These are phyloP conservation scores for Tilletia setariae DNA, from an alignment of 1,284 basidiomycete species.

Conservation along the genomic window DNA sequence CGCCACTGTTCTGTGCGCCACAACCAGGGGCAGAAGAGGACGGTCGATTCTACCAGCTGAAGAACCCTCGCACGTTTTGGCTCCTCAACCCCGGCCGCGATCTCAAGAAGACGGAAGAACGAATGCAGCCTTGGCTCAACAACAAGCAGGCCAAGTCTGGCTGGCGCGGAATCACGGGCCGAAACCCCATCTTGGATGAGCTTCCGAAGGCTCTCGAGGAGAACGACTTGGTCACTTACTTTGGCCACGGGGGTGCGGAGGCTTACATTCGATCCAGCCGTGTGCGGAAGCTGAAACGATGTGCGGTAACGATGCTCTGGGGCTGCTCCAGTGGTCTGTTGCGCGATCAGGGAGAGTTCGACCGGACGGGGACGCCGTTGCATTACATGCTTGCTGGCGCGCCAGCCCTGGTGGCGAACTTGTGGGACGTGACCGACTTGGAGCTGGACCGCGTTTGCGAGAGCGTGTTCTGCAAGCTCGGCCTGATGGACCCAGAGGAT, in stretches of 20 bases:
- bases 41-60: neutral
- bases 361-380: constrained; percentile 83
- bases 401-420: constrained; percentile 84
- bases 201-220: constrained; percentile 34
- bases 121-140: constrained; percentile 72
- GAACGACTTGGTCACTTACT: constrained; percentile 64
- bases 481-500: constrained; percentile 57
- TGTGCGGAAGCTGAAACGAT: constrained; percentile 72
- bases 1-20: constrained; percentile 56
- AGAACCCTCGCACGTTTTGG: constrained; percentile 68
- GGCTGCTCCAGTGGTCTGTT: neutral
- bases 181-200: constrained; percentile 57
- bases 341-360: constrained; percentile 80
- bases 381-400: constrained; percentile 95
- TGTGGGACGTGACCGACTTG: constrained; percentile 98
- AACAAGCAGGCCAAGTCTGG: constrained; percentile 61
- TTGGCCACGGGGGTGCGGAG: constrained; percentile 93
- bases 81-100: constrained; percentile 91
- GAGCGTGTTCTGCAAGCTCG: constrained; percentile 73
- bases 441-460: constrained; percentile 92
- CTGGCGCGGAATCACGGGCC: constrained; percentile 80
- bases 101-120: constrained; percentile 73
- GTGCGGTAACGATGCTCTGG: constrained; percentile 61
- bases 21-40: neutral
- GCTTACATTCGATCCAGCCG: constrained; percentile 86